Evolutionary conservation across 2,329 filamentous ascomycete genomes (phyloP).

Genomic region (Penicillium brevicompactum): DNA sequence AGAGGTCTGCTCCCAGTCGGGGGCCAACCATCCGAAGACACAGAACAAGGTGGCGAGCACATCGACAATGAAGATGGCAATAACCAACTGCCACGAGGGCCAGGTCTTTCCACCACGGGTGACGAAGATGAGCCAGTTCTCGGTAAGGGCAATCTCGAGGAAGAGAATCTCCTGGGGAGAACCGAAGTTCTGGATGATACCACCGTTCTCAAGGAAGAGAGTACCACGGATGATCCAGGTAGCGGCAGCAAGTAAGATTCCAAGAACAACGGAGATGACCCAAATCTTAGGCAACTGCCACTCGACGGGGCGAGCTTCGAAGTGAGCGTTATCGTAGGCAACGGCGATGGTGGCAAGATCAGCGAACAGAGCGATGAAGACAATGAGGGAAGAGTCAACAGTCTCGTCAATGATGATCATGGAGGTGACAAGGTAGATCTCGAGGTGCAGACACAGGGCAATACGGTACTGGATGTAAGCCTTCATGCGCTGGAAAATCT

Average conservation of each 20-base stretch:
- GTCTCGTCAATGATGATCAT: slow-evolving; percentile 83
- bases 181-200: slow-evolving; percentile 74
- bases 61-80: slow-evolving; percentile 72
- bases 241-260: slow-evolving; percentile 67
- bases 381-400: slow-evolving; percentile 64
- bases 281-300: slow-evolving; percentile 84
- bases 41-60: slow-evolving; percentile 72
- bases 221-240: slow-evolving; percentile 76
- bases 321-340: slow-evolving; percentile 82
- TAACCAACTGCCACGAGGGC: slow-evolving; percentile 72
- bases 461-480: slow-evolving; percentile 78
- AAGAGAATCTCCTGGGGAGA: slow-evolving; percentile 79
- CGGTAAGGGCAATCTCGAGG: slow-evolving; percentile 85
- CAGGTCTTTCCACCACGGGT: slow-evolving; percentile 77
- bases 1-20: slow-evolving; percentile 40
- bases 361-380: slow-evolving; percentile 78
- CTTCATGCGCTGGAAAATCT: slow-evolving; percentile 80
- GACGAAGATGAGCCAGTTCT: slow-evolving; percentile 97
- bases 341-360: slow-evolving; percentile 79
- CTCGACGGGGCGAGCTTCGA: slow-evolving; percentile 73
- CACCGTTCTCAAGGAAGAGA: slow-evolving; percentile 69
- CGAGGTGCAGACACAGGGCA: slow-evolving; percentile 71
- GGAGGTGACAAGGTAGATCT: slow-evolving; percentile 74
- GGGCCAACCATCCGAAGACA: slow-evolving; percentile 74
- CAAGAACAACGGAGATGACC: slow-evolving; percentile 65